phyloP scores from a whole-genome alignment of 2,329 filamentous ascomycete genomes.

The Pestalotiopsis sp. region DNA sequence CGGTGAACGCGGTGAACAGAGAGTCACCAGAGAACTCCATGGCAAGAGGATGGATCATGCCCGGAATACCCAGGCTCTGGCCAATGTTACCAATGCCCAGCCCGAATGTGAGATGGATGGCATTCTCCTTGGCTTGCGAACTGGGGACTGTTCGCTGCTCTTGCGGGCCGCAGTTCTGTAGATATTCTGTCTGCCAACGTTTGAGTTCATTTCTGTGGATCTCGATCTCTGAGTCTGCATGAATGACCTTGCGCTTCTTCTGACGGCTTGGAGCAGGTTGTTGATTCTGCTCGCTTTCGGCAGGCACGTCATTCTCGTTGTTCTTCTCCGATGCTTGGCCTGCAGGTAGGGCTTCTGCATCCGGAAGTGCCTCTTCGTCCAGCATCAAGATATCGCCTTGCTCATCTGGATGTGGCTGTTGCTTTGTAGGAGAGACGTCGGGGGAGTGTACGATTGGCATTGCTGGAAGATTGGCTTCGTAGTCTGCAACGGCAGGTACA shows the following conservation, averaged over 20 bases:
- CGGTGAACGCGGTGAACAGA: constrained; percentile 41
- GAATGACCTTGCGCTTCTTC: constrained; percentile 23
- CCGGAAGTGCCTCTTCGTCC: constrained; percentile 40
- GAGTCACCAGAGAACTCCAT: constrained; percentile 47
- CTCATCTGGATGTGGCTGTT: constrained; percentile 23
- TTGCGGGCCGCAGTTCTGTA: constrained; percentile 48
- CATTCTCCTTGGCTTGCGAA: constrained; percentile 44
- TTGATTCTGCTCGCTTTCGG: constrained; percentile 5
- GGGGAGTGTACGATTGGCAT: constrained; percentile 30
- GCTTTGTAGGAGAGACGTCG: constrained; percentile 1
- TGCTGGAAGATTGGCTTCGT: constrained; percentile 47
- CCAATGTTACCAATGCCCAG: constrained; percentile 40
- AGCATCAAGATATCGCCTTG: constrained; percentile 39
- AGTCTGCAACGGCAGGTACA: constrained; percentile 24
- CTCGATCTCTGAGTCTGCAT: constrained; percentile 34
- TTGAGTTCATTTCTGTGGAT: constrained; percentile 40
- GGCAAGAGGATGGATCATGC: constrained; percentile 45
- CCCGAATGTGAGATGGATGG: constrained; percentile 42
- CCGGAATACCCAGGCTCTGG: constrained; percentile 29
- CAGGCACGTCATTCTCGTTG: background rate
- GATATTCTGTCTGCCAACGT: constrained; percentile 46
- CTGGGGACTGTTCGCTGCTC: constrained; percentile 29
- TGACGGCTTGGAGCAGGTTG: constrained; percentile 19
- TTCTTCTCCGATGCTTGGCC: constrained; percentile 15
- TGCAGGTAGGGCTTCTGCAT: constrained; percentile 37